Conservation (phyloP, 2,329 filamentous ascomycete genomes). For the Pseudocercospora pini-densiflorae region DNA sequence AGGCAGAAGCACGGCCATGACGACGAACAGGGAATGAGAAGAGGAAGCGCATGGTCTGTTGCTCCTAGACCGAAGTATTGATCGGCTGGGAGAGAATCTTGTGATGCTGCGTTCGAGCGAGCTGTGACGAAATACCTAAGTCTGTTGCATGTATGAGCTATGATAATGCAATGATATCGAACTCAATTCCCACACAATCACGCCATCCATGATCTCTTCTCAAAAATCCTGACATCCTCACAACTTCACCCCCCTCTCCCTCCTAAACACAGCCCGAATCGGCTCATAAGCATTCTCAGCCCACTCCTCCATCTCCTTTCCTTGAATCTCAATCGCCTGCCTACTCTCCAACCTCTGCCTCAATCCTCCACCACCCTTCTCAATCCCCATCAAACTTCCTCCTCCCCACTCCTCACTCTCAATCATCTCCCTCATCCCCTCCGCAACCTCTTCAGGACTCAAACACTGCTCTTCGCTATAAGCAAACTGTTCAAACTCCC, state of each 20-base stretch:
- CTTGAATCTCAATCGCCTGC: constrained; percentile 1
- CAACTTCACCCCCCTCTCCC: constrained; percentile 11
- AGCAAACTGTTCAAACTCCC: constrained; percentile 25
- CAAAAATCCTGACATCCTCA: neutral
- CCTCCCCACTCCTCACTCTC: constrained; percentile 17
- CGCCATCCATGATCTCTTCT: no score
- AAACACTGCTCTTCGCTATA: constrained; percentile 27
- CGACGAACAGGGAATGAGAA: constrained; percentile 1
- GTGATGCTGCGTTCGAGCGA: neutral
- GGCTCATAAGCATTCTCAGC: constrained; percentile 25
- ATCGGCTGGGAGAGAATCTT: neutral
- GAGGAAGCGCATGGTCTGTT: constrained; percentile 7
- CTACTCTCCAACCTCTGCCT: constrained; percentile 23
- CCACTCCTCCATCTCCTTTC: constrained; percentile 20
- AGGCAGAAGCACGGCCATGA: constrained; percentile 9
- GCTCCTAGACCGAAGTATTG: neutral
- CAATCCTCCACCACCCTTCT: constrained; percentile 1
- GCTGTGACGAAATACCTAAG: neutral
- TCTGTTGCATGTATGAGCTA: neutral
- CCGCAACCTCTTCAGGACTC: constrained; percentile 33
- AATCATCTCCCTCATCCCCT: constrained; percentile 37
- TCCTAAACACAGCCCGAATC: constrained; percentile 25
- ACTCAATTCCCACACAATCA: no score
- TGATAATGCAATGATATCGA: neutral
- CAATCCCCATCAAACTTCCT: constrained; percentile 16